Evolutionary conservation across 2,329 filamentous ascomycete species (phyloP).

Genomic region (Exophiala spinifera): DNA sequence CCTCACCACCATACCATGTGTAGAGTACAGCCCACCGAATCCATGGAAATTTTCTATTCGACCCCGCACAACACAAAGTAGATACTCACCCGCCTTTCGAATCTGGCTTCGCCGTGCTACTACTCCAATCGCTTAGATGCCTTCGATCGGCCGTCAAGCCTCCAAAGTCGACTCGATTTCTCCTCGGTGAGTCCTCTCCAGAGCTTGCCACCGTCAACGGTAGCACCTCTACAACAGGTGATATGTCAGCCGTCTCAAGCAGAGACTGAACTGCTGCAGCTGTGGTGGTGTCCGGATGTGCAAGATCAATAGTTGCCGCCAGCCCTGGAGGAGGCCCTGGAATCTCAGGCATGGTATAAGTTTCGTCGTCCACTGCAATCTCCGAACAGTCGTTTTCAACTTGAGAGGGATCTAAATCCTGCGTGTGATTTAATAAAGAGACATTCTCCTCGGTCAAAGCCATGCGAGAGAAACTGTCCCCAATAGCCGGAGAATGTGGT

Average conservation of each 20-base stretch:
- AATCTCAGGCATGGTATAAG: constrained; percentile 14
- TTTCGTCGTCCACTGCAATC: not conserved
- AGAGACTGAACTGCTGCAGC: constrained; percentile 7
- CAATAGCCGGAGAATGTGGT: not conserved
- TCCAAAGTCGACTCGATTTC: constrained; percentile 10
- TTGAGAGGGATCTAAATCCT: not conserved
- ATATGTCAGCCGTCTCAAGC: not conserved
- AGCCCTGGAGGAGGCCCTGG: constrained; percentile 17
- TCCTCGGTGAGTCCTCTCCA: not conserved
- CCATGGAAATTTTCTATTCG: too few relatives aligned
- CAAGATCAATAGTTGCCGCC: constrained; percentile 7
- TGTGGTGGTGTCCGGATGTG: constrained; percentile 1
- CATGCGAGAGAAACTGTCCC: constrained; percentile 6
- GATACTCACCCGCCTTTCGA: not conserved
- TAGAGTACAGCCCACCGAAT: too few relatives aligned
- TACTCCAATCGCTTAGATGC: constrained; percentile 21
- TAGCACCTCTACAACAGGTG: not conserved
- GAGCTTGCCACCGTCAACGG: not conserved
- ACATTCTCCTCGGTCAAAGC: constrained; percentile 55
- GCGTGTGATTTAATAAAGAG: constrained; percentile 39
- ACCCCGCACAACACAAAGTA: too few relatives aligned
- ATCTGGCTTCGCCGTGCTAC: constrained; percentile 17
- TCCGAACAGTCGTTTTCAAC: not conserved
- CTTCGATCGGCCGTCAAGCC: constrained; percentile 8
- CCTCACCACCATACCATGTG: too few relatives aligned